These are phyloP conservation scores for Podospora tetraspora DNA, from an alignment of 495 filamentous ascomycete species.

Conservation along the genomic window DNA sequence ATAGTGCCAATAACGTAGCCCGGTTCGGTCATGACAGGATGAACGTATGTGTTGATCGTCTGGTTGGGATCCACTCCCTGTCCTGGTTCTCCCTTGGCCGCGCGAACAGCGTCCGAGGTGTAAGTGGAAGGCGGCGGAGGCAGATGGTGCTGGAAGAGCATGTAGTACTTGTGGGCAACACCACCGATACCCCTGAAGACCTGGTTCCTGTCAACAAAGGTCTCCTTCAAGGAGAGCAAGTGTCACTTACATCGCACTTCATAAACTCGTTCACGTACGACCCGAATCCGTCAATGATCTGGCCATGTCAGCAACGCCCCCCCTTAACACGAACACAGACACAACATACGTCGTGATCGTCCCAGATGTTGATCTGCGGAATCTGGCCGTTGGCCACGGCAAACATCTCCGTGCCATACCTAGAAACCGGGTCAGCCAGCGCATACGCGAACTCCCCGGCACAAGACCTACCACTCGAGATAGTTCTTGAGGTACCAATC, in stretches of 20 bases:
- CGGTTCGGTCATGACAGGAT: constrained; percentile 54
- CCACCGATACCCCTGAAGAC: constrained; percentile 91
- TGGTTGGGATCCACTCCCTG: constrained; percentile 60
- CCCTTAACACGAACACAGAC: background rate
- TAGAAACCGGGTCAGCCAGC: constrained; percentile 1
- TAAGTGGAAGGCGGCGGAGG: constrained; percentile 77
- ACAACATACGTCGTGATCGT: constrained; percentile 66
- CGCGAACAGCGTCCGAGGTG: constrained; percentile 51
- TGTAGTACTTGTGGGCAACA: constrained; percentile 82
- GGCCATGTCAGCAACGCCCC: constrained; percentile 1
- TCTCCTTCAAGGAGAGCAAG: background rate
- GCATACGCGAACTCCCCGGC: background rate
- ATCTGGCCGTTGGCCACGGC: constrained; percentile 79
- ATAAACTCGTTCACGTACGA: constrained; percentile 93
- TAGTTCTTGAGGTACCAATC: constrained; percentile 90
- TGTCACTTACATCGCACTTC: constrained; percentile 55
- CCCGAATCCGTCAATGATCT: constrained; percentile 90
- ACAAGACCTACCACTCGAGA: constrained; percentile 55
- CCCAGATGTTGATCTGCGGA: constrained; percentile 91
- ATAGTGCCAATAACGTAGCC: constrained; percentile 74
- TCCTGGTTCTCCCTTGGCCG: constrained; percentile 30
- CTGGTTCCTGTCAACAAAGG: background rate
- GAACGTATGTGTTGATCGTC: constrained; percentile 61
- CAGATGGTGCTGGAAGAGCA: constrained; percentile 91
- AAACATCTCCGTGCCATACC: constrained; percentile 76